Evolutionary conservation across 2,329 filamentous ascomycete species (phyloP), one percentile per base, ranked within the genome.

Genomic region (Fusarium denticulatum): DNA sequence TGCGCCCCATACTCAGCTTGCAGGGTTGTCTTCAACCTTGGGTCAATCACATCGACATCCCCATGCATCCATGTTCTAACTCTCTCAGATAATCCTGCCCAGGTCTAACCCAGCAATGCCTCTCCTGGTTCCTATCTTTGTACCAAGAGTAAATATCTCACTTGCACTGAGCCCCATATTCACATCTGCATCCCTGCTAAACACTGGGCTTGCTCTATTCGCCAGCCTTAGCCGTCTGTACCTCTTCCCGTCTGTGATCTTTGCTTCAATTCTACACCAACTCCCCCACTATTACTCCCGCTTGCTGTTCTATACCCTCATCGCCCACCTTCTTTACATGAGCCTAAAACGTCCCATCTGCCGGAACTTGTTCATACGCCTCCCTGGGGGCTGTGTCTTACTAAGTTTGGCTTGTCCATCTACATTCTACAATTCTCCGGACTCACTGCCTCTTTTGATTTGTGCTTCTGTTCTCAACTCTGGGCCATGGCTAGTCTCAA

Each of bases 401-500:
- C 82, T 82, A 85, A 84, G 80, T 84, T 84, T 83, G 83, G 80
- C 78, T 75, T 67, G 49, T 57, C 76, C 71, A 78, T 78, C 74
- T 73, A 61, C 53, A 69, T 77, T 78, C 74, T 73, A 61, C 53
- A 69, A 70, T 65, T 64, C 69, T 77, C 80, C 80, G 78, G 78
- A 80, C 76, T 76, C 76, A 77, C 78, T 79, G 69, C 77, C 71
- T 76, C 77, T 78, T 75, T 77, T 57, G 69, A 69, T 67, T 71
- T 52, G 66, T 69, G 78, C 81, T 81, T 83, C 82, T 82, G 78
- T 81, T 84, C 81, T 83, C 80, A 77, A 80, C 77, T 75, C 77
- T 80, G 80, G 55, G 81, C 80, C 82, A 89, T 89, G 87, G 84
- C 86, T 74, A 88, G 86, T 78, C 84, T 89, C 73, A 85, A 84